These are phyloP conservation scores for Spizellomyces sp. DNA, from an alignment of 192 early-diverging fungal species.

Conservation along the genomic window DNA sequence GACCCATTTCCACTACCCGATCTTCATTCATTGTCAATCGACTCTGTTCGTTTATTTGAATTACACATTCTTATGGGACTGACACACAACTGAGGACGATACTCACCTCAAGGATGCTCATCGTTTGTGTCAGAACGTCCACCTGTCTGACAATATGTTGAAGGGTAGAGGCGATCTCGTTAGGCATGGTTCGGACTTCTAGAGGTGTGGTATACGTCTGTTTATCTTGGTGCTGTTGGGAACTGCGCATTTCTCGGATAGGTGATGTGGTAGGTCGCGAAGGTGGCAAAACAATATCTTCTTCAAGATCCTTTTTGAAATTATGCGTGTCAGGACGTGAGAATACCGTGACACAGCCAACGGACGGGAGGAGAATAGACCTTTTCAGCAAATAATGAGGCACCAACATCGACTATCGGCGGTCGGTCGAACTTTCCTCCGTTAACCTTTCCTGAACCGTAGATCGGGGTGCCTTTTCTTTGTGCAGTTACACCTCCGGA, in stretches of 20 bases:
- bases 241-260: neutral
- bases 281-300: neutral
- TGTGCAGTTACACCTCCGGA: constrained; percentile 10
- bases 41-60: constrained; percentile 25
- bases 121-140: constrained; percentile 63
- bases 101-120: constrained; percentile 58
- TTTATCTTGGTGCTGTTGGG: neutral
- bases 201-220: constrained; percentile 28
- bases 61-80: neutral
- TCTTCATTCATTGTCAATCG: constrained; percentile 59
- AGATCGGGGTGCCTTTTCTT: neutral
- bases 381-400: constrained; percentile 29
- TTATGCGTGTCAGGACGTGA: too few species aligned
- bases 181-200: constrained; percentile 41
- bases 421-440: constrained; percentile 2
- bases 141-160: constrained; percentile 54
- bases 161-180: constrained; percentile 47
- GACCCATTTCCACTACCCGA: constrained; percentile 43
- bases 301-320: constrained; percentile 6
- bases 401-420: constrained; percentile 29
- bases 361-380: neutral
- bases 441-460: neutral
- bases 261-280: too few species aligned
- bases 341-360: too few species aligned
- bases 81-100: neutral